Conservation (phyloP, 768 basidiomycete genomes). For the Daedalea quercina region DNA sequence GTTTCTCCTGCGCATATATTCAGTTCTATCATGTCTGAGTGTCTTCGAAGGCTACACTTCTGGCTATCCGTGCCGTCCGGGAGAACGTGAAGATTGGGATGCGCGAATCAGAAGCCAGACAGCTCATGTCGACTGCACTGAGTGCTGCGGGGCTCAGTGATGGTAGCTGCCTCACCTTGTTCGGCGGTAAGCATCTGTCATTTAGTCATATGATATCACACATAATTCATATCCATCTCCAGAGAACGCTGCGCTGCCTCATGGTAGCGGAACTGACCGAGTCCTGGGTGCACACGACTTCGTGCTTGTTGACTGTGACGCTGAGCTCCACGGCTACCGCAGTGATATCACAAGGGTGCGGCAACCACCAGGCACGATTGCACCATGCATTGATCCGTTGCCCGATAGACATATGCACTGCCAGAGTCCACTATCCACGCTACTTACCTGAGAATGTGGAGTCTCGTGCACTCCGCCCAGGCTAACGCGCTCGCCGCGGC, state of each 20-base stretch:
- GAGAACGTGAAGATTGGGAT: slow-evolving; percentile 62
- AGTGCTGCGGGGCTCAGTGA: slow-evolving; percentile 49
- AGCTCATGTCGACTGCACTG: slow-evolving; percentile 53
- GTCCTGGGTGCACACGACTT: slow-evolving; percentile 50
- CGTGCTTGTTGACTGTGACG: slow-evolving; percentile 70
- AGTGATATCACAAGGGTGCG: slow-evolving; percentile 74
- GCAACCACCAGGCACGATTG: background rate
- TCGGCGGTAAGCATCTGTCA: slow-evolving; percentile 52
- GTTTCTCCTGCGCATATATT: slow-evolving; percentile 3
- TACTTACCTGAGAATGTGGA: slow-evolving; percentile 54
- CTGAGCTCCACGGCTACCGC: slow-evolving; percentile 63
- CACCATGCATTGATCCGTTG: background rate
- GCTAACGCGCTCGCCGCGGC: slow-evolving; percentile 42
- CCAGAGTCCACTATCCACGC: slow-evolving; percentile 45
- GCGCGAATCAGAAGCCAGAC: slow-evolving; percentile 61
- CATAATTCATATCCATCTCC: no score
- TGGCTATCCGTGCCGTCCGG: slow-evolving; percentile 64
- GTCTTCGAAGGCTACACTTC: slow-evolving; percentile 56
- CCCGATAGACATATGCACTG: slow-evolving; percentile 56
- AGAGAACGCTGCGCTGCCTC: slow-evolving; percentile 86
- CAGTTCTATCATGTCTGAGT: background rate
- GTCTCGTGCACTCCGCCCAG: slow-evolving; percentile 60
- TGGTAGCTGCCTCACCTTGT: slow-evolving; percentile 61
- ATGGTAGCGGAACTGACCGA: slow-evolving; percentile 73
- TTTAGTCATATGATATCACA: no score